Evolutionary conservation across 2,329 filamentous ascomycete genomes (phyloP).

Genomic region (Diaporthe citrichinensis): DNA sequence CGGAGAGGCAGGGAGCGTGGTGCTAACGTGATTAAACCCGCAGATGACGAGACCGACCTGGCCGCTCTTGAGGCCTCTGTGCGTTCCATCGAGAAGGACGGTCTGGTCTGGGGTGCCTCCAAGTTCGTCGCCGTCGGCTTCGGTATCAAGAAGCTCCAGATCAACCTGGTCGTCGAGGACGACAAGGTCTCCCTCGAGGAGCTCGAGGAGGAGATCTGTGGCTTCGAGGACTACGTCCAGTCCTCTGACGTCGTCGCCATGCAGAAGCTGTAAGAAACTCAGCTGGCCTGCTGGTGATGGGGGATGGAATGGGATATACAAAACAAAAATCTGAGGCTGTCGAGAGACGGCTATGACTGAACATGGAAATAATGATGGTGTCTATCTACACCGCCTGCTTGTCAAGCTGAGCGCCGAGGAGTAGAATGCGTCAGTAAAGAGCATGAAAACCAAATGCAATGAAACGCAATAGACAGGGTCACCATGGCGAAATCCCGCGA

Average conservation of each 20-base stretch:
- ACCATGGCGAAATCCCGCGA: neutral
- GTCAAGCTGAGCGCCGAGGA: constrained; percentile 8
- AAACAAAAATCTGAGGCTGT: constrained; percentile 29
- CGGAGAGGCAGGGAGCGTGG: no score
- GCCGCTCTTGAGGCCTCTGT: constrained; percentile 84
- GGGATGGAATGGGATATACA: neutral
- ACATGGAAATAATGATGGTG: constrained; percentile 37
- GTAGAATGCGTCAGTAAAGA: constrained; percentile 30
- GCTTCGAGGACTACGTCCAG: constrained; percentile 95
- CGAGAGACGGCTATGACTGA: constrained; percentile 27
- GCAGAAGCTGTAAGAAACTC: constrained; percentile 83
- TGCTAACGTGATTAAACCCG: constrained; percentile 32
- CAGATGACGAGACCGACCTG: constrained; percentile 96
- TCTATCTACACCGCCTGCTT: constrained; percentile 18
- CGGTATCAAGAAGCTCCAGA: constrained; percentile 99
- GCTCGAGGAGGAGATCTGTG: constrained; percentile 85
- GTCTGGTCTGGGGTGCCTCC: constrained; percentile 95
- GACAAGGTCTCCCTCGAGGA: constrained; percentile 93
- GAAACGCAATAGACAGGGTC: constrained; percentile 29
- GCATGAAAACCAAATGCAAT: constrained; percentile 24
- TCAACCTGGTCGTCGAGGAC: constrained; percentile 97
- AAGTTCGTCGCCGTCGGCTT: constrained; percentile 92
- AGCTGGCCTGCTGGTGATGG: constrained; percentile 26
- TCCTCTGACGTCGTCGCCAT: constrained; percentile 91
- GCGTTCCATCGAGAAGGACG: constrained; percentile 88